phyloP scores from a whole-genome alignment of 2,329 filamentous ascomycete genomes.

The Penicillium sumatraense region DNA sequence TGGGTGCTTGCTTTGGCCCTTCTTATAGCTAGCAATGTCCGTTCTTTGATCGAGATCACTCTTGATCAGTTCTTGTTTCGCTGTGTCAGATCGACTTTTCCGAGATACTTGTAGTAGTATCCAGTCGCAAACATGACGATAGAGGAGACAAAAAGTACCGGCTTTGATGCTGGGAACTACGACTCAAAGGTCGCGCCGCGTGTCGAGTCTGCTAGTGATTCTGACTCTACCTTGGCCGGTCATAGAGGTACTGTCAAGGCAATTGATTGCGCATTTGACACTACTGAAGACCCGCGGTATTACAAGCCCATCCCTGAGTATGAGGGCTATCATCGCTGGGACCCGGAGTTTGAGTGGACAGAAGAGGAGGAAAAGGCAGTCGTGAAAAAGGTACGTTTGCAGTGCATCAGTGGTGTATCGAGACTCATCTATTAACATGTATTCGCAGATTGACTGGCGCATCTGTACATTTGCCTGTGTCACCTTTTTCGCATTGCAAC shows the following conservation, averaged over 20 bases:
- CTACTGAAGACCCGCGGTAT: conserved; percentile 38
- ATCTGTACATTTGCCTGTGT: conserved; percentile 54
- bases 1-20: background rate
- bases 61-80: background rate
- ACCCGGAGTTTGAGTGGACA: conserved; percentile 52
- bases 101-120: too few relatives aligned
- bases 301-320: conserved; percentile 49
- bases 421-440: background rate
- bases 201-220: conserved; percentile 14
- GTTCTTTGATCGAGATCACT: background rate
- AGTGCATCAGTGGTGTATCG: background rate
- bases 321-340: conserved; percentile 55
- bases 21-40: conserved; percentile 17
- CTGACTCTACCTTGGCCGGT: conserved; percentile 20
- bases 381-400: conserved; percentile 37
- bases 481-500: conserved; percentile 68
- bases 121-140: conserved; percentile 19
- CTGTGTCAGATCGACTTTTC: background rate
- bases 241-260: conserved; percentile 11
- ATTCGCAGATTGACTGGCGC: conserved; percentile 44
- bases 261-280: conserved; percentile 39
- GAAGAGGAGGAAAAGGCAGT: conserved; percentile 49
- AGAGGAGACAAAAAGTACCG: conserved; percentile 18
- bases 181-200: conserved; percentile 13
- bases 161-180: background rate